These are phyloP conservation scores for Oehlia diaphana DNA, from an alignment of 192 early-diverging fungal species.

Conservation along the genomic window DNA sequence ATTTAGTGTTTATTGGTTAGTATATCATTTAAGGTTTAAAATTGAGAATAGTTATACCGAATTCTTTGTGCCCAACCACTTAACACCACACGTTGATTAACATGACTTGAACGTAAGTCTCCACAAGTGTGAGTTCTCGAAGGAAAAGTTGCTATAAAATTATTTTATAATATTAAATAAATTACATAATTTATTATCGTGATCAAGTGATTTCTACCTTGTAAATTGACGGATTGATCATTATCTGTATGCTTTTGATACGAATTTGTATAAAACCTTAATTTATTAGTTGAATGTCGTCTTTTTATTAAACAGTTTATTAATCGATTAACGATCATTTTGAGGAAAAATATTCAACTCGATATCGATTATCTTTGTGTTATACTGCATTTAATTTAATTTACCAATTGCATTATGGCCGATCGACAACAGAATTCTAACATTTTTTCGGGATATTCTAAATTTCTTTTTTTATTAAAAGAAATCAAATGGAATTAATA, in stretches of 20 bases:
- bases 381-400: too few species aligned
- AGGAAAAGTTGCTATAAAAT: slow-evolving; percentile 40
- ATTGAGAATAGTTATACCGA: slow-evolving; percentile 41
- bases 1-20: too few species aligned
- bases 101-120: slow-evolving; percentile 56
- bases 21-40: background rate
- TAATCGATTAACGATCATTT: too few species aligned
- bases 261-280: too few species aligned
- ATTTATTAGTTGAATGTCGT: background rate
- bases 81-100: slow-evolving; percentile 66
- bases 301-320: background rate
- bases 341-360: too few species aligned
- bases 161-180: background rate
- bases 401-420: too few species aligned
- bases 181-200: background rate
- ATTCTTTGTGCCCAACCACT: slow-evolving; percentile 75
- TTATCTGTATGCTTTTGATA: background rate
- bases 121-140: slow-evolving; percentile 78
- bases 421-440: too few species aligned
- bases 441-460: too few species aligned
- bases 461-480: too few species aligned
- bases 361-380: too few species aligned
- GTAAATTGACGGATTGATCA: background rate
- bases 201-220: background rate
- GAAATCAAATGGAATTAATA: slow-evolving; percentile 25